phyloP scores from a whole-genome alignment of 2,329 filamentous ascomycete genomes.

The Fusarium sp. region DNA sequence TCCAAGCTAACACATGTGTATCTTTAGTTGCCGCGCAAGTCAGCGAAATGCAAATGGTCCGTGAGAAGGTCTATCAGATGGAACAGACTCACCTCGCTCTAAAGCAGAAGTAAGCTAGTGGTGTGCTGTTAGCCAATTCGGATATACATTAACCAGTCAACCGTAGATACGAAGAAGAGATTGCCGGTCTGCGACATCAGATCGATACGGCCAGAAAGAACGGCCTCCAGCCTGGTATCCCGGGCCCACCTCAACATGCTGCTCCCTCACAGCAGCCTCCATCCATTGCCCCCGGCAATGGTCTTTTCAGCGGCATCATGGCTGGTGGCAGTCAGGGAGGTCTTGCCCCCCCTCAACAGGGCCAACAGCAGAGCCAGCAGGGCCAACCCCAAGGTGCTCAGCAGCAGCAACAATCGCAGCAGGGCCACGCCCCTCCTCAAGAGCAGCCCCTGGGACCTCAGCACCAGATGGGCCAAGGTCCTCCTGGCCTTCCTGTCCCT shows the following conservation, averaged over 20 bases:
- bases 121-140: background rate
- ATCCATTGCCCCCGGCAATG: conserved; percentile 90
- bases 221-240: conserved; percentile 69
- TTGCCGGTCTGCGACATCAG: conserved; percentile 86
- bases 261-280: conserved; percentile 88
- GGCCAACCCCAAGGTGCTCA: conserved; percentile 62
- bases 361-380: conserved; percentile 67
- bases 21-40: conserved; percentile 86
- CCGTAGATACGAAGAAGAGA: conserved; percentile 90
- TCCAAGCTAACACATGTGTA: conserved; percentile 43
- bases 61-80: conserved; percentile 92
- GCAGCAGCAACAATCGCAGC: conserved; percentile 57
- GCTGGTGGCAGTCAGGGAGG: conserved; percentile 86
- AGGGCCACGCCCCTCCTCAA: conserved; percentile 74
- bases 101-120: conserved; percentile 83
- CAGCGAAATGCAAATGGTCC: conserved; percentile 93
- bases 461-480: conserved; percentile 78
- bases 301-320: conserved; percentile 97
- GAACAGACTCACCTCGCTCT: conserved; percentile 90
- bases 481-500: conserved; percentile 72
- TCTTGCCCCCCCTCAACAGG: conserved; percentile 82
- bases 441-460: conserved; percentile 69
- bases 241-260: conserved; percentile 78
- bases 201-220: conserved; percentile 80
- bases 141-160: conserved; percentile 14